A percentile compares a stretch with the other conserved stretches of the same genome.
These are phyloP conservation scores for Begonia masoniana DNA, from an alignment of 306 rosid genomes.

Conservation along the genomic window DNA sequence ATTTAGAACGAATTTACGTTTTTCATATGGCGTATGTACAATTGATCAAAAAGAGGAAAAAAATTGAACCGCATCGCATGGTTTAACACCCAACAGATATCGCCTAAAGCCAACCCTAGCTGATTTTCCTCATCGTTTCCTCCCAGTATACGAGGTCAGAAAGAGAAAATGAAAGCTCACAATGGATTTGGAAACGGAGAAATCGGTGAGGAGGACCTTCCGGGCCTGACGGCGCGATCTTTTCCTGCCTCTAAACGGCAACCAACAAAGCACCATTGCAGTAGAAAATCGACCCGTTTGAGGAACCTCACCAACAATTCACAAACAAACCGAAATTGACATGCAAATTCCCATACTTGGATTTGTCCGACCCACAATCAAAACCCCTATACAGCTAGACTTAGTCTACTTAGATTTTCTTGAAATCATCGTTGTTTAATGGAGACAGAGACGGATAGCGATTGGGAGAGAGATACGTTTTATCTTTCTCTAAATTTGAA, in stretches of 20 bases:
- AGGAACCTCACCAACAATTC: constrained; percentile 44
- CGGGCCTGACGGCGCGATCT: constrained; percentile 24
- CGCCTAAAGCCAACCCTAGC: not conserved
- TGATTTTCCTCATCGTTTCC: too few relatives aligned
- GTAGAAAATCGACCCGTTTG: constrained; percentile 37
- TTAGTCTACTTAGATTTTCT: not conserved
- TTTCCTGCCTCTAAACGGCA: constrained; percentile 59
- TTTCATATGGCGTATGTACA: too few relatives aligned
- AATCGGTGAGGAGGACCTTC: constrained; percentile 16
- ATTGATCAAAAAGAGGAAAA: too few relatives aligned
- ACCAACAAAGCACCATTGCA: constrained; percentile 78
- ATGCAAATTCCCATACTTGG: constrained; percentile 51
- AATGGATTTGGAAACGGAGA: constrained; percentile 25
- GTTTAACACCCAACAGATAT: not conserved
- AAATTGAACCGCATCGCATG: not conserved
- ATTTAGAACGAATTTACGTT: too few relatives aligned
- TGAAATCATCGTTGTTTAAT: not conserved
- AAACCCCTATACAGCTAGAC: not conserved
- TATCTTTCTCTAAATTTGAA: constrained; percentile 70
- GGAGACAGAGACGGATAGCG: not conserved
- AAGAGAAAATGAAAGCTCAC: constrained; percentile 12
- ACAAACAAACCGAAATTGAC: constrained; percentile 31
- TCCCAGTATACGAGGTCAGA: constrained; percentile 5
- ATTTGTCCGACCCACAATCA: not conserved
- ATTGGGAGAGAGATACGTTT: constrained; percentile 19